A percentile compares a stretch with the other conserved stretches of the same genome.
Conservation (phyloP, 2,329 filamentous ascomycete species). For the Chaetothyriales sp. region DNA sequence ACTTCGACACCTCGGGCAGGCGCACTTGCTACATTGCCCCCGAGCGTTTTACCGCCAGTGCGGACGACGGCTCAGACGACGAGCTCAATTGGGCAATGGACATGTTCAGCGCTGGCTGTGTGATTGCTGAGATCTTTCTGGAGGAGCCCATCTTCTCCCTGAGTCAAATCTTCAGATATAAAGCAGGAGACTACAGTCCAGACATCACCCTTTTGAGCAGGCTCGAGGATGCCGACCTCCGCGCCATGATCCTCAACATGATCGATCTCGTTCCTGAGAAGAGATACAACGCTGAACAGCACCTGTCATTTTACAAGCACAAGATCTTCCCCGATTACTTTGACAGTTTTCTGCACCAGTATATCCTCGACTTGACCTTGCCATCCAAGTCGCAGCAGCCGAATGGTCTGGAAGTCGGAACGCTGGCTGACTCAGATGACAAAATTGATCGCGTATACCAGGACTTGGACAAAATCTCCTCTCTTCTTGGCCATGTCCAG, state of each 20-base stretch:
- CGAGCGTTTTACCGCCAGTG: conserved; percentile 69
- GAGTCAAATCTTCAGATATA: conserved; percentile 89
- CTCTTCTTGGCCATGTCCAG: conserved; percentile 59
- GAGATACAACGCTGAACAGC: conserved; percentile 85
- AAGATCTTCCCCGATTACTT: conserved; percentile 96
- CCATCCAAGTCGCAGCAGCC: conserved; percentile 65
- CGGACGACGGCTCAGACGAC: conserved; percentile 50
- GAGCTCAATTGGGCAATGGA: conserved; percentile 89
- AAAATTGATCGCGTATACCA: conserved; percentile 84
- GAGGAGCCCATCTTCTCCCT: conserved; percentile 96
- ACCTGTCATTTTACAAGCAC: conserved; percentile 77
- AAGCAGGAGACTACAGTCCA: conserved; percentile 83
- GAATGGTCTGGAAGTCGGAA: conserved; percentile 53
- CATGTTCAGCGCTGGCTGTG: conserved; percentile 90
- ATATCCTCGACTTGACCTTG: conserved; percentile 92
- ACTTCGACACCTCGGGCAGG: conserved; percentile 83
- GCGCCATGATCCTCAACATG: conserved; percentile 88
- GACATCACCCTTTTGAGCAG: conserved; percentile 65
- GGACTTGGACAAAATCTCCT: conserved; percentile 96
- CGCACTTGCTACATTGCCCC: conserved; percentile 92
- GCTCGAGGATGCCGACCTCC: conserved; percentile 75
- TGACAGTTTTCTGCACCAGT: conserved; percentile 92
- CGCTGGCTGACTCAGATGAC: conserved; percentile 78
- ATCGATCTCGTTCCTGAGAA: conserved; percentile 87
- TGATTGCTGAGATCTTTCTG: conserved; percentile 90